These are phyloP conservation scores for Rhodotorula sp. DNA, from an alignment of 1,284 basidiomycete genomes.

Conservation along the genomic window DNA sequence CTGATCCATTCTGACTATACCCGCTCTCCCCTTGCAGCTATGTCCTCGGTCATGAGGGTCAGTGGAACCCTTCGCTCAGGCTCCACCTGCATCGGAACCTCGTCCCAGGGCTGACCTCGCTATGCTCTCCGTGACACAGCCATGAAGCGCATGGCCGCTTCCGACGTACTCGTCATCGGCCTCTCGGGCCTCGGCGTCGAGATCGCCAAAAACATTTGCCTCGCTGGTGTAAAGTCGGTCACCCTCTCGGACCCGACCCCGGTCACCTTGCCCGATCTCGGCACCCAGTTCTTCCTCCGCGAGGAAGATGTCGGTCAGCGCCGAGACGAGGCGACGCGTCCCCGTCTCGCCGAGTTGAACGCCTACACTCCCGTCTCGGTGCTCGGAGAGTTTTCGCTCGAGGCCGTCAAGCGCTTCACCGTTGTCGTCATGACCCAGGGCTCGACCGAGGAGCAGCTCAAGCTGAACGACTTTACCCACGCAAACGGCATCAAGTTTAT, in stretches of 20 bases:
- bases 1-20: background rate
- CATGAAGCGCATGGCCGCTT: constrained; percentile 98
- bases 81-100: background rate
- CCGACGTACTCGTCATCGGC: constrained; percentile 92
- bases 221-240: constrained; percentile 97
- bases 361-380: constrained; percentile 90
- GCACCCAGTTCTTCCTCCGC: constrained; percentile 95
- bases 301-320: constrained; percentile 82
- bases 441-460: constrained; percentile 76
- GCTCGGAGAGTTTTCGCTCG: constrained; percentile 69
- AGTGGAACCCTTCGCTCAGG: constrained; percentile 25
- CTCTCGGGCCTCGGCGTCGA: constrained; percentile 92
- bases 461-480: constrained; percentile 94
- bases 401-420: constrained; percentile 69
- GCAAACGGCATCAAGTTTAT: constrained; percentile 87
- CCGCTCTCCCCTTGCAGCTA: constrained; percentile 62
- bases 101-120: background rate
- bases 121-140: constrained; percentile 52
- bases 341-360: constrained; percentile 93
- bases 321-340: constrained; percentile 78
- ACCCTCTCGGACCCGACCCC: constrained; percentile 92
- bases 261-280: constrained; percentile 80
- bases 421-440: constrained; percentile 85
- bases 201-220: constrained; percentile 93
- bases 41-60: constrained; percentile 93